These are phyloP conservation scores for Fusarium xylarioides DNA, from an alignment of 2,329 filamentous ascomycete genomes.

Conservation along the genomic window DNA sequence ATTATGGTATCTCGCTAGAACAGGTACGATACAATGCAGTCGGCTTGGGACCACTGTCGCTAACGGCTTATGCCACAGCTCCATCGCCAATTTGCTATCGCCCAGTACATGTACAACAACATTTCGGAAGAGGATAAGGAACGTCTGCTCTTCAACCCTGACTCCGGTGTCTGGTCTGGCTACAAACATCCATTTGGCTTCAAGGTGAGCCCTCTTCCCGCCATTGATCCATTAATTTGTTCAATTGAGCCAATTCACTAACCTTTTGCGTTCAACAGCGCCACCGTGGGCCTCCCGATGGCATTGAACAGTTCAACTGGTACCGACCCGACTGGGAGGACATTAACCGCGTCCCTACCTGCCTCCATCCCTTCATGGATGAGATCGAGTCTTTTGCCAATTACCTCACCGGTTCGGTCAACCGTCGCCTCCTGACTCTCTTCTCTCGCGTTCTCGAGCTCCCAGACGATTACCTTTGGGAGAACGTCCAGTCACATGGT, in stretches of 20 bases:
- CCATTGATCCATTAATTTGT: accelerated
- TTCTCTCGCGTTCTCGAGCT: slow-evolving; percentile 35
- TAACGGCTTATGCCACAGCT: slow-evolving; percentile 44
- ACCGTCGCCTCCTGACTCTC: slow-evolving; percentile 32
- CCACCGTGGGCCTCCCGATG: slow-evolving; percentile 54
- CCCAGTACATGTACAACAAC: slow-evolving; percentile 60
- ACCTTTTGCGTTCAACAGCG: slow-evolving; percentile 41
- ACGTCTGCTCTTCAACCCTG: slow-evolving; percentile 57
- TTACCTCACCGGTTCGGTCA: slow-evolving; percentile 33
- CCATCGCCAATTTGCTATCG: slow-evolving; percentile 60
- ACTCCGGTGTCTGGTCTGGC: slow-evolving; percentile 57
- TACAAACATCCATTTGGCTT: slow-evolving; percentile 60
- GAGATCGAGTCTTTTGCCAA: slow-evolving; percentile 32
- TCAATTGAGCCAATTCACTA: not conserved
- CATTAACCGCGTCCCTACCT: slow-evolving; percentile 54
- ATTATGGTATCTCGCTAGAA: slow-evolving; percentile 59
- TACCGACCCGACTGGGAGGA: slow-evolving; percentile 58
- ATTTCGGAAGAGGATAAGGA: slow-evolving; percentile 60
- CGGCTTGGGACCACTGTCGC: not conserved
- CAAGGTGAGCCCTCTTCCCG: slow-evolving; percentile 41
- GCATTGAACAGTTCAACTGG: slow-evolving; percentile 65
- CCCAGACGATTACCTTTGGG: slow-evolving; percentile 34
- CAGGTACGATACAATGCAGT: slow-evolving; percentile 33
- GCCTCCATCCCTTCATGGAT: slow-evolving; percentile 49
- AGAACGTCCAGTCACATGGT: slow-evolving; percentile 35